Base-by-base conservation (phyloP, 306 rosid genomes). In the Lathyrus tuberosus region DNA sequence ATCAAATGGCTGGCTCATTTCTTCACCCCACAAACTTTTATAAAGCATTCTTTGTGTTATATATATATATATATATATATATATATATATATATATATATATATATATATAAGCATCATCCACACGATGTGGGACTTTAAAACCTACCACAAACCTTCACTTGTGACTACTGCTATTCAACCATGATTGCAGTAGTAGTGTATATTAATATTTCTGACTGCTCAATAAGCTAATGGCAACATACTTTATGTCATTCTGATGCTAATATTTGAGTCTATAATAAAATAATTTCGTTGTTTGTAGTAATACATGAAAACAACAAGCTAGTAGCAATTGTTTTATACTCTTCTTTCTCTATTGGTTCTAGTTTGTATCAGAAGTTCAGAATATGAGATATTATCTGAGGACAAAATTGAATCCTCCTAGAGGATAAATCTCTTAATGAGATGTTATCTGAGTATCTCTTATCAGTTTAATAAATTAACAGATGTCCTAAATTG, bases 191-290 rank as follows among this genome's bases (percentile, higher is more conserved):
- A n/a, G 10, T 52, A 51, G 44, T 46, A 33, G 24, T 44, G 1
- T 70, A 51, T 61, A 41, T 51, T 17, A 17, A 40, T 44, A 37
- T 52, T 35, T 37, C 57, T 28, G 52, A 62, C 33, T 5, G 26
- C 71, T 5, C 18, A 30, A 18, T 28, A 61, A 40, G 65, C 38
- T 26, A 67, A n/a, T 67, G 11, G 11, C 54, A 58, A 15, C 58
- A 6, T 51, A 43, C 65, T 38, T 24, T 65, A 46, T 11, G 26
- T 38, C 37, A 56, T 43, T 54, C 53, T 26, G 53, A 69, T 68
- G 54, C 33, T 35, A 15, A 7, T 59, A 22, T 24, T 10, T 10
- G 42, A 53, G 42, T 57, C 40, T 62, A 40, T 42, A 42, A 8
- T 18, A 59, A 22, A 67, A 58, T 38, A 47, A 44, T 46, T 18